phyloP scores from a whole-genome alignment of 1,284 basidiomycete species.

The Papiliotrema nemorosa region DNA sequence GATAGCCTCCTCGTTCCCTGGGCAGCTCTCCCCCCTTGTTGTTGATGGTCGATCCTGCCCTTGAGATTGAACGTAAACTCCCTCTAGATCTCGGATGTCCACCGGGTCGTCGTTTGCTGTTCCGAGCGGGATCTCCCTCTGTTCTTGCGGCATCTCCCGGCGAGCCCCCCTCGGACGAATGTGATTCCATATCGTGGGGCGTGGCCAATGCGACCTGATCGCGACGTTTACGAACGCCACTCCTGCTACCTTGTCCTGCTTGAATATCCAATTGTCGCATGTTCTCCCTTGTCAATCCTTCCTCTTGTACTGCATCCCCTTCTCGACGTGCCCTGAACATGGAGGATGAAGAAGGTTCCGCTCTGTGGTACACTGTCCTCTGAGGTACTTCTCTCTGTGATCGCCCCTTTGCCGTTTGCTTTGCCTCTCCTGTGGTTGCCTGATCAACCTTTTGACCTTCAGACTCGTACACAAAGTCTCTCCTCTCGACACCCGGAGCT shows the following conservation, averaged over 20 bases:
- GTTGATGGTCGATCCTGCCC: not conserved
- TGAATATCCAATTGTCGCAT: slow-evolving; percentile 2
- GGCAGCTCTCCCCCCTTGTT: not conserved
- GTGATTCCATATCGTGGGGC: not conserved
- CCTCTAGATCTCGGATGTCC: not conserved
- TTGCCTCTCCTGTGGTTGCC: no score
- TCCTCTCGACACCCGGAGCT: slow-evolving; percentile 5
- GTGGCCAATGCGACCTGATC: not conserved
- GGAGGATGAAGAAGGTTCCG: no score
- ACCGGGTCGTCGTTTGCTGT: not conserved
- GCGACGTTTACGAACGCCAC: not conserved
- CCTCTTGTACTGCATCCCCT: slow-evolving; percentile 1
- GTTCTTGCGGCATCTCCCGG: no score
- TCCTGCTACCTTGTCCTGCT: not conserved
- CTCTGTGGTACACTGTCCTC: no score
- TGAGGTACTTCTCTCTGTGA: not conserved
- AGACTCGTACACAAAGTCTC: not conserved
- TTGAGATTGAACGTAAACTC: not conserved
- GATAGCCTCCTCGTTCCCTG: slow-evolving; percentile 4
- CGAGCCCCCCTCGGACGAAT: no score
- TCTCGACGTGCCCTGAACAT: slow-evolving; percentile 2
- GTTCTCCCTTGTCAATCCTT: slow-evolving; percentile 4
- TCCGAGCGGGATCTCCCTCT: no score
- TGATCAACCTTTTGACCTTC: not conserved
- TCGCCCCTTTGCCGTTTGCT: not conserved